Percentiles rank a stretch among this genome's conserved stretches.
These are phyloP conservation scores for Hygrophorus pudorinus DNA, from an alignment of 768 basidiomycete species.

Conservation along the genomic window DNA sequence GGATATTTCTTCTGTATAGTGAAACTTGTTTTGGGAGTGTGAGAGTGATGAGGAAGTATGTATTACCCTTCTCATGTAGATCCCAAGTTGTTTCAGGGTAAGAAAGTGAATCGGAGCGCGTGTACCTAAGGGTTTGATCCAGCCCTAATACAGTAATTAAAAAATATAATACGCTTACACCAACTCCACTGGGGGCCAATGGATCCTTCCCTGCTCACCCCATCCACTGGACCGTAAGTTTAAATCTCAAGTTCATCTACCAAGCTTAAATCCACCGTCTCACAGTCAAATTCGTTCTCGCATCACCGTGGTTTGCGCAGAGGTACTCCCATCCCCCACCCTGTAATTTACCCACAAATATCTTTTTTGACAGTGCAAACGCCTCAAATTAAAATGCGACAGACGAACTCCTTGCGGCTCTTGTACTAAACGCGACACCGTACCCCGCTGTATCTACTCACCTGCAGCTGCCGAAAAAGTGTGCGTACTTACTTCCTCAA, in stretches of 20 bases:
- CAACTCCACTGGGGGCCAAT: neutral
- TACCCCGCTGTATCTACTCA: slow-evolving; percentile 64
- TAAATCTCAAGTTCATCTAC: neutral
- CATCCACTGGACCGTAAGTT: neutral
- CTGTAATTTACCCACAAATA: slow-evolving; percentile 3
- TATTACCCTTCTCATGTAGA: no score
- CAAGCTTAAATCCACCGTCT: neutral
- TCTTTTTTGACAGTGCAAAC: slow-evolving; percentile 54
- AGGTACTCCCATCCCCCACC: slow-evolving; percentile 34
- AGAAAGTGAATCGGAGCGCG: no score
- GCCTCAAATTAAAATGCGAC: slow-evolving; percentile 81
- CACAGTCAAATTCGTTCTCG: slow-evolving; percentile 61
- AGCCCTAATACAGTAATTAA: no score
- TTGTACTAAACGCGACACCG: slow-evolving; percentile 72
- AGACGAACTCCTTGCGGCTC: slow-evolving; percentile 66
- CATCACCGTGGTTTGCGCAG: slow-evolving; percentile 74
- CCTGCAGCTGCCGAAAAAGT: slow-evolving; percentile 82
- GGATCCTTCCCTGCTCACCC: no score
- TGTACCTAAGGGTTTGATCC: no score
- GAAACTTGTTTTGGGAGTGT: no score
- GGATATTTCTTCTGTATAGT: no score
- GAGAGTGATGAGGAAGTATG: no score
- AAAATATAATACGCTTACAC: neutral
- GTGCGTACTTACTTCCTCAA: slow-evolving; percentile 26
- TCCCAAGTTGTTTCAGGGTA: no score